phyloP scores from a whole-genome alignment of 306 rosid genomes.

The Trifolium repens region DNA sequence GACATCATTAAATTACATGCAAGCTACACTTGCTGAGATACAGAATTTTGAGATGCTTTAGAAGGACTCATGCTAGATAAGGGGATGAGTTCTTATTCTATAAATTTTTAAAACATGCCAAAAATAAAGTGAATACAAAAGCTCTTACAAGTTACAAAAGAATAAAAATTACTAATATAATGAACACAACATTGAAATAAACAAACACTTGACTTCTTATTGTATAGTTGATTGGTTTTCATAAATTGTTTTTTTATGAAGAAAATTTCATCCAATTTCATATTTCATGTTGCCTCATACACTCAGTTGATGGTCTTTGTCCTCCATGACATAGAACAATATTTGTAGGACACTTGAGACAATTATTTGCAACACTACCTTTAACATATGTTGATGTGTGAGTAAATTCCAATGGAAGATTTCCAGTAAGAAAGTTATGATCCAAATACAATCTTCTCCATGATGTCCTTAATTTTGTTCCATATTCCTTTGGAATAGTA shows the following conservation, averaged over 20 bases:
- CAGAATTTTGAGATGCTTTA: too few relatives aligned
- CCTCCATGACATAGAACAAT: constrained; percentile 42
- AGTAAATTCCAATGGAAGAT: constrained; percentile 45
- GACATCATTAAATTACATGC: too few relatives aligned
- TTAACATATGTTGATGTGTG: constrained; percentile 8
- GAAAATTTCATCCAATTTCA: not conserved
- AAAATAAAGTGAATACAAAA: not conserved
- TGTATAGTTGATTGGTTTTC: not conserved
- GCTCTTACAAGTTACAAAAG: too few relatives aligned
- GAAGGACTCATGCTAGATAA: too few relatives aligned
- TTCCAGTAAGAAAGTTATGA: constrained; percentile 51
- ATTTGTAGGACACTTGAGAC: constrained; percentile 51
- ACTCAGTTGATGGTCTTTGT: constrained; percentile 49
- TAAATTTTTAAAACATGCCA: not conserved
- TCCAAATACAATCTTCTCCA: constrained; percentile 51
- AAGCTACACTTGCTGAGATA: too few relatives aligned
- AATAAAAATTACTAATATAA: not conserved
- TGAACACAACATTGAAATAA: not conserved
- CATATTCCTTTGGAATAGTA: constrained; percentile 50
- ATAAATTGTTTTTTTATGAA: not conserved
- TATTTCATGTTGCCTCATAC: constrained; percentile 31
- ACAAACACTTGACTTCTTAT: not conserved
- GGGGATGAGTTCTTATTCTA: not conserved
- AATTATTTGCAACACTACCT: constrained; percentile 55
- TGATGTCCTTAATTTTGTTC: constrained; percentile 31